phyloP scores from a whole-genome alignment of 192 early-diverging fungal genomes.

The Umbelopsis sp. region DNA sequence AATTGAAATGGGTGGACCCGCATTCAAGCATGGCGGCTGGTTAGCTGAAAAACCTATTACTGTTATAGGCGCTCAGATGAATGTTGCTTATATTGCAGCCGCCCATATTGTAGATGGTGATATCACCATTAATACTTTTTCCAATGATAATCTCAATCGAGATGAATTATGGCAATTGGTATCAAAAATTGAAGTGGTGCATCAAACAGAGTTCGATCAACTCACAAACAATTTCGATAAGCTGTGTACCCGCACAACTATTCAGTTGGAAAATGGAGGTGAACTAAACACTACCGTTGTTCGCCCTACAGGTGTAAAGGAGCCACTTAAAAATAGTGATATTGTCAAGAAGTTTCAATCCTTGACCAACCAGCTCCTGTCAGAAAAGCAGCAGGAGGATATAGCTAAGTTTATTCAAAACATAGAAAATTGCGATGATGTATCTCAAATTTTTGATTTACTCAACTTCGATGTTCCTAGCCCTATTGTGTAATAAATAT shows the following conservation, averaged over 20 bases:
- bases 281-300: not conserved
- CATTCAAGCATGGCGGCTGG: slow-evolving; percentile 24
- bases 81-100: slow-evolving; percentile 20
- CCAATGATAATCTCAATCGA: slow-evolving; percentile 11
- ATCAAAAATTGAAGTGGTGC: slow-evolving; percentile 6
- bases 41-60: slow-evolving; percentile 1
- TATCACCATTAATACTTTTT: slow-evolving; percentile 7
- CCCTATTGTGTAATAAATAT: slow-evolving; percentile 14
- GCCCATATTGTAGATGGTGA: slow-evolving; percentile 9
- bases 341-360: slow-evolving; percentile 16
- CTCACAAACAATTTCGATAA: slow-evolving; percentile 10
- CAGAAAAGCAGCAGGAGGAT: slow-evolving; percentile 1
- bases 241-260: slow-evolving; percentile 9
- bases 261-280: not conserved
- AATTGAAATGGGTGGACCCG: slow-evolving; percentile 15
- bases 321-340: slow-evolving; percentile 7
- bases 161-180: slow-evolving; percentile 14
- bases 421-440: not conserved
- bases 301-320: slow-evolving; percentile 22
- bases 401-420: not conserved
- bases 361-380: slow-evolving; percentile 2
- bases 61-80: slow-evolving; percentile 26
- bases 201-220: slow-evolving; percentile 20
- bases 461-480: not conserved
- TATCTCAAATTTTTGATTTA: not conserved